Percentiles rank a stretch among this genome's conserved stretches.
Evolutionary conservation across 2,329 filamentous ascomycete species (phyloP).

Genomic region (Verticillium isaacii): DNA sequence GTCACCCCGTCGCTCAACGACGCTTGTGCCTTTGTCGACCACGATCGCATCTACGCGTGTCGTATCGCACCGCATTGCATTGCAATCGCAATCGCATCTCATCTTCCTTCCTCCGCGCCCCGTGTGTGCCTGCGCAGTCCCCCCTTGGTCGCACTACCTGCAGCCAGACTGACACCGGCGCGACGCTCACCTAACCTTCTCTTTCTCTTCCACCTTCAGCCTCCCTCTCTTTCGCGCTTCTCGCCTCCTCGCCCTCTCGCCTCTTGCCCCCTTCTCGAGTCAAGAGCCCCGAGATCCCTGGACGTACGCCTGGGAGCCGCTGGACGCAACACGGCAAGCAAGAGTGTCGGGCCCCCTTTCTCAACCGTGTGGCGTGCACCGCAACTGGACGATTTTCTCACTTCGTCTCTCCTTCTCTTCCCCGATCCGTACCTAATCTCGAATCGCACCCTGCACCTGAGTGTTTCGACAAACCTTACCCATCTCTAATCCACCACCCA

Average conservation of each 20-base stretch:
- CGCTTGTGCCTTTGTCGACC: not conserved
- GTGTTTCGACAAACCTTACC: not conserved
- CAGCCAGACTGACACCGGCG: not conserved
- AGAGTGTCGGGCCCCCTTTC: not conserved
- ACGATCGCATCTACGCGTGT: not conserved
- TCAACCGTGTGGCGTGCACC: not conserved
- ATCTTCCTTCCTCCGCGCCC: not conserved
- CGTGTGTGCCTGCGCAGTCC: not conserved
- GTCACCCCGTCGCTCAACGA: not conserved
- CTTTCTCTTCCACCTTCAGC: not conserved
- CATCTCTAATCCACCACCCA: not conserved
- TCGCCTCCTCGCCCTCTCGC: not conserved
- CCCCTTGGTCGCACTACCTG: not conserved
- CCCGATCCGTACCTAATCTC: slow-evolving; percentile 7
- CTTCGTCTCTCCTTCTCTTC: slow-evolving; percentile 1
- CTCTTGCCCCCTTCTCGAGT: not conserved
- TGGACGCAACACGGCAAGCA: not conserved
- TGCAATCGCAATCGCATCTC: not conserved
- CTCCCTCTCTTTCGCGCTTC: not conserved
- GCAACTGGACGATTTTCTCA: not conserved
- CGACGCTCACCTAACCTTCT: not conserved
- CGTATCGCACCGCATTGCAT: not conserved
- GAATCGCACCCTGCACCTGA: slow-evolving; percentile 1
- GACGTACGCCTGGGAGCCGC: not conserved
- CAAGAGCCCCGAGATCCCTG: not conserved